Evolutionary conservation across 768 basidiomycete genomes (phyloP).

Genomic region (Rhizopogon roseolus): DNA sequence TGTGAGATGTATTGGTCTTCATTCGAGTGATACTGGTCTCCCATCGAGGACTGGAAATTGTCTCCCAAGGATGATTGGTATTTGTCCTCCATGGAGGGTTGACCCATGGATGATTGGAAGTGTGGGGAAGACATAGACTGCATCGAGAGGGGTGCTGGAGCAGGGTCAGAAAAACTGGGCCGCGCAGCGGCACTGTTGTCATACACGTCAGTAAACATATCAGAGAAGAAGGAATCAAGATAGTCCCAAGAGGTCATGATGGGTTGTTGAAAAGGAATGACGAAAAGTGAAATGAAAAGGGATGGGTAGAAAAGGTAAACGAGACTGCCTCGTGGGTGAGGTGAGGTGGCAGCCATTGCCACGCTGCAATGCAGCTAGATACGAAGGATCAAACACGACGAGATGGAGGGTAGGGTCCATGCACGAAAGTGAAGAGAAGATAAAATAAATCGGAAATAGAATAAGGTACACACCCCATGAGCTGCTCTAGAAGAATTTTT

Average conservation of each 20-base stretch:
- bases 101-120: conserved; percentile 22
- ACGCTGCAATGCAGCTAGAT: conserved; percentile 4
- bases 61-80: not conserved
- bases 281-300: conserved; percentile 9
- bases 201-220: conserved; percentile 2
- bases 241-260: conserved; percentile 29
- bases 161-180: conserved; percentile 47
- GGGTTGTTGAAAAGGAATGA: conserved; percentile 15
- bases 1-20: conserved; percentile 27
- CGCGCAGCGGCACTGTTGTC: conserved; percentile 40
- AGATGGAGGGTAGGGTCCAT: conserved; percentile 3
- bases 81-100: conserved; percentile 1
- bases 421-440: conserved; percentile 1
- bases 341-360: conserved; percentile 17
- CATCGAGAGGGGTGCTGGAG: conserved; percentile 30
- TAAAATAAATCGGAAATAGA: conserved; percentile 1
- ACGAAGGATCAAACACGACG: not conserved
- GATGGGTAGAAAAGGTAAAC: conserved; percentile 17
- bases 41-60: not conserved
- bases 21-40: conserved; percentile 24
- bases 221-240: conserved; percentile 25
- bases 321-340: conserved; percentile 20
- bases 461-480: conserved; percentile 66
- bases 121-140: conserved; percentile 44
- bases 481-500: conserved; percentile 72